Evolutionary conservation across 371 early-diverging fungal species (phyloP).

Genomic region (Mucor irregularis): DNA sequence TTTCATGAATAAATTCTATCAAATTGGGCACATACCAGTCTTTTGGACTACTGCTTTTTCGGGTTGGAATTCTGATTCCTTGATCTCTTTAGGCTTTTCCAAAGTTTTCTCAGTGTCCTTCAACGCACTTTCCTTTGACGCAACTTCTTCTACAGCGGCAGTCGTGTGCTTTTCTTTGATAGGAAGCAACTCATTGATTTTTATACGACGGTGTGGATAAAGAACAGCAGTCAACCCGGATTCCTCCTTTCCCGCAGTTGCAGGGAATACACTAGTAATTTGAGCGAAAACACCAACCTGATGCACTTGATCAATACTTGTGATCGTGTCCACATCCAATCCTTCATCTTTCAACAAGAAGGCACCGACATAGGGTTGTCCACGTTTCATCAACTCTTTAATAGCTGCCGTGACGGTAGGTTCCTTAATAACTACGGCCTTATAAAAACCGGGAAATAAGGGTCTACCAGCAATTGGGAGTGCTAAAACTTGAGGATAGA

Average conservation of each 20-base stretch:
- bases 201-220: slow-evolving; percentile 92
- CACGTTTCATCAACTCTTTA: slow-evolving; percentile 85
- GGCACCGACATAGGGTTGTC: slow-evolving; percentile 94
- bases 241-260: slow-evolving; percentile 73
- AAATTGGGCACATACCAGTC: not conserved
- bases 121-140: slow-evolving; percentile 1
- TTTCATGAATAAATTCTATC: not conserved
- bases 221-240: slow-evolving; percentile 91
- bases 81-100: slow-evolving; percentile 13
- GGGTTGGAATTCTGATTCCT: slow-evolving; percentile 7
- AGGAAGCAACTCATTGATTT: slow-evolving; percentile 68
- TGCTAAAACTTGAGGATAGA: slow-evolving; percentile 89
- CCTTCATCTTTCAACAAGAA: slow-evolving; percentile 91
- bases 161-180: slow-evolving; percentile 19
- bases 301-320: slow-evolving; percentile 77
- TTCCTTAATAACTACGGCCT: slow-evolving; percentile 94
- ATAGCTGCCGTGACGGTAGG: slow-evolving; percentile 89
- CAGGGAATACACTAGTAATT: slow-evolving; percentile 92
- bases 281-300: slow-evolving; percentile 96
- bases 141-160: slow-evolving; percentile 17
- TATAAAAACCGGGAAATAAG: slow-evolving; percentile 96
- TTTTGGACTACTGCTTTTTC: slow-evolving; percentile 12
- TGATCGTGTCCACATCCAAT: slow-evolving; percentile 82
- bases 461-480: slow-evolving; percentile 93
- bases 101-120: slow-evolving; percentile 1